Evolutionary conservation across 2,329 filamentous ascomycete genomes (phyloP).

Genomic region (Orbilia oligospora): DNA sequence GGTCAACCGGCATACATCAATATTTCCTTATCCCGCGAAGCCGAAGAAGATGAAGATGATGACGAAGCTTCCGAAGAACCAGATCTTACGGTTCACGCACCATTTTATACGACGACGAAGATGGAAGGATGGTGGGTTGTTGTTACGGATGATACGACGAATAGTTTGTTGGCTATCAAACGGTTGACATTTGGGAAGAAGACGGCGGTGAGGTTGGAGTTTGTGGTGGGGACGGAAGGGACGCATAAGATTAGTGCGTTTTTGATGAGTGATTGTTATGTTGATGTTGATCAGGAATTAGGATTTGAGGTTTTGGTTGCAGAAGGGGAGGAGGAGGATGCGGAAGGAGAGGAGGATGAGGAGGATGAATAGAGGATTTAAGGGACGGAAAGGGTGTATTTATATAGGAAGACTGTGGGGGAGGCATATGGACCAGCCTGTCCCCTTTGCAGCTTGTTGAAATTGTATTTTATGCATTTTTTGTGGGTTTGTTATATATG

Average conservation of each 20-base stretch:
- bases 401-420: no score
- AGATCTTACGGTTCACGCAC: slow-evolving; percentile 89
- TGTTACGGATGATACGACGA: slow-evolving; percentile 90
- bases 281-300: slow-evolving; percentile 96
- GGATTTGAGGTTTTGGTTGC: slow-evolving; percentile 86
- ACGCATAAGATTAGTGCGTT: slow-evolving; percentile 90
- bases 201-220: slow-evolving; percentile 85
- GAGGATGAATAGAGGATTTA: slow-evolving; percentile 65
- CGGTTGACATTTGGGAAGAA: slow-evolving; percentile 86
- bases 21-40: slow-evolving; percentile 86
- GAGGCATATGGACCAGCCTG: no score
- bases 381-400: no score
- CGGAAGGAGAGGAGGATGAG: slow-evolving; percentile 85
- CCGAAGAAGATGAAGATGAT: slow-evolving; percentile 71
- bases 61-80: slow-evolving; percentile 79
- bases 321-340: slow-evolving; percentile 95
- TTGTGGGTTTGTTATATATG: neutral
- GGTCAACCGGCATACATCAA: slow-evolving; percentile 86
- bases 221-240: slow-evolving; percentile 85
- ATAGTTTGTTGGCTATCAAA: slow-evolving; percentile 92
- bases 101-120: slow-evolving; percentile 89
- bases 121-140: slow-evolving; percentile 99
- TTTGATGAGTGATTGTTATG: slow-evolving; percentile 96
- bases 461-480: neutral
- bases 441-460: no score